Base-by-base conservation (phyloP, 305 asterid genomes). In the Solanum chacoense region DNA sequence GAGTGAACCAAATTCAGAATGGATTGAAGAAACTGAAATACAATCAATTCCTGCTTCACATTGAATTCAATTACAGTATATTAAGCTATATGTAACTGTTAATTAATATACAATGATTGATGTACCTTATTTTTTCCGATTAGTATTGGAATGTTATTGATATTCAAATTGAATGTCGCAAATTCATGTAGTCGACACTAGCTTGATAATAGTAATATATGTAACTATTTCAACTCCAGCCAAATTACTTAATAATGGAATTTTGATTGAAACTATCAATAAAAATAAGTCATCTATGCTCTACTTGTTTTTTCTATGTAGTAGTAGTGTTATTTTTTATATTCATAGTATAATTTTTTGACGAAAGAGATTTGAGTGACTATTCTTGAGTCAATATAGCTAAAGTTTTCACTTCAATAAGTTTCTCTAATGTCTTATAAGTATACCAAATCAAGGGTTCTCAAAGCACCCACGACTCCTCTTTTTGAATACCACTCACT, bases 1-100 rank as follows among this genome's bases (percentile, higher is more conserved):
- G 98, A 87, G 88, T 69, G 95, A 94, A 3, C 98, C 98, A 16
- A 86, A 86, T 84, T 91, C 94, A 18, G 98, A 90, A 71, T 95
- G 98, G 98, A 91, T 91, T 2, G 94, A 96, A 91, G 97, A 95
- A 18, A 26, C 89, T 79, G 91, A 93, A 4, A 80, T 13, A 45
- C 42, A 72, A 35, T 31, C 85, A 18, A 35, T 87, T 26, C 1
- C 42, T 31, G 71, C 34, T 38, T 42, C 50, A 5, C 71, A 87
- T 13, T 74, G 42, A 87, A 34, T 87, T 87, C 40, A 31, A 37
- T 73, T 29, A 22, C 1, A 69, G 75, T 26, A 63, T 63, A 63
- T 63, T 18, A 55, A 55, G 65, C 65, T 18, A 55, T 50, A 45
- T 50, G 26, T 8, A 59, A 18, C 26, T 7, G 26, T 59, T 59